A percentile compares a stretch with the other conserved stretches of the same genome.
Conservation (phyloP, 371 early-diverging fungal species). For the Rhizopus arrhizus region DNA sequence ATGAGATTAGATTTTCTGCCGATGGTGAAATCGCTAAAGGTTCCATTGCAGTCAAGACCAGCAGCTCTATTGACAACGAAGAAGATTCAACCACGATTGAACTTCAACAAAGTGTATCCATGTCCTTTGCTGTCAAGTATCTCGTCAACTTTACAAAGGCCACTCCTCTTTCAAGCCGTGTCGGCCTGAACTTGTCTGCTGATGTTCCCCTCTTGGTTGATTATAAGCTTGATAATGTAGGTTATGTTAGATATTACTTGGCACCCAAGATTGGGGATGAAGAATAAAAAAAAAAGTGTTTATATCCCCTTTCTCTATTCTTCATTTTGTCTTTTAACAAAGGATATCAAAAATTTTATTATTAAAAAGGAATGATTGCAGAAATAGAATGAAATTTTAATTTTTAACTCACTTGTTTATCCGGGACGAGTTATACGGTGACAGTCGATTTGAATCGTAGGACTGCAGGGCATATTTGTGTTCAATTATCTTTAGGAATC, state of each 20-base stretch:
- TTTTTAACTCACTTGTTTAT: no score
- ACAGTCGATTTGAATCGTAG: slow-evolving; percentile 16
- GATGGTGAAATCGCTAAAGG: slow-evolving; percentile 92
- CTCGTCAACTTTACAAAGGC: slow-evolving; percentile 95
- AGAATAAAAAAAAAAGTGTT: slow-evolving; percentile 8
- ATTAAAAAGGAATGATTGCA: no score
- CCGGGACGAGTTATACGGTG: not conserved
- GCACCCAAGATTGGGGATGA: slow-evolving; percentile 57
- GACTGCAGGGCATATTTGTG: slow-evolving; percentile 17
- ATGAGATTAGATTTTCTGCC: slow-evolving; percentile 88
- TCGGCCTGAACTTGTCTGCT: slow-evolving; percentile 80
- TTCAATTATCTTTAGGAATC: slow-evolving; percentile 11
- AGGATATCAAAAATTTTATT: not conserved
- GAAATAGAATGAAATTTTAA: no score
- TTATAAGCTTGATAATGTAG: slow-evolving; percentile 89
- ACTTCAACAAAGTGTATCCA: slow-evolving; percentile 76
- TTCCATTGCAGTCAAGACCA: slow-evolving; percentile 80
- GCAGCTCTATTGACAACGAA: slow-evolving; percentile 77
- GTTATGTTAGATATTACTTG: slow-evolving; percentile 94
- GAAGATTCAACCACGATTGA: slow-evolving; percentile 77
- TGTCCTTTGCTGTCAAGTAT: slow-evolving; percentile 94
- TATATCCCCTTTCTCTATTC: not conserved
- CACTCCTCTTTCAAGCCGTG: slow-evolving; percentile 79
- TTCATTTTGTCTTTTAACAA: no score
- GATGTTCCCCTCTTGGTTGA: slow-evolving; percentile 94